A percentile compares a stretch with the other conserved stretches of the same genome.
phyloP scores from a whole-genome alignment of 2,329 filamentous ascomycete genomes.

The Aspergillus awamori region DNA sequence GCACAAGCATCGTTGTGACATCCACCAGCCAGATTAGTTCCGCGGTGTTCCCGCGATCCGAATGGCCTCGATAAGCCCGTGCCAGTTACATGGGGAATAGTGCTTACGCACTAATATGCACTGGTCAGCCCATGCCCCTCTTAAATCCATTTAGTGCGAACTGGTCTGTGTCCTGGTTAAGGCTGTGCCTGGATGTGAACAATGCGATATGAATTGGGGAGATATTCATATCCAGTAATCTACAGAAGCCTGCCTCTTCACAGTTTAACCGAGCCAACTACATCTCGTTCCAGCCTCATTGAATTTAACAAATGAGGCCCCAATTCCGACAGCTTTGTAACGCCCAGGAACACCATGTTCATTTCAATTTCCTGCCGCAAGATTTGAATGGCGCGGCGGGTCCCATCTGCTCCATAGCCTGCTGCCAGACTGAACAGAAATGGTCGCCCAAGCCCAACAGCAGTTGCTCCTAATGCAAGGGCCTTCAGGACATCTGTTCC shows the following conservation, averaged over 20 bases:
- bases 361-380: conserved; percentile 37
- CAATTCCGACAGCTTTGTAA: conserved; percentile 30
- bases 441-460: conserved; percentile 64
- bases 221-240: background rate
- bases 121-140: background rate
- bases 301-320: conserved; percentile 36
- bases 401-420: conserved; percentile 62
- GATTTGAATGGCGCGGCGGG: conserved; percentile 45
- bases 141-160: background rate
- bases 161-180: no score
- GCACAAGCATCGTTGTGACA: background rate
- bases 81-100: background rate
- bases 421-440: conserved; percentile 60
- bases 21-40: background rate
- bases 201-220: background rate
- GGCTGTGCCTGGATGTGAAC: no score
- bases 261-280: conserved; percentile 35
- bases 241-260: conserved; percentile 11
- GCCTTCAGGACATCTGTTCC: conserved; percentile 71
- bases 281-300: conserved; percentile 34
- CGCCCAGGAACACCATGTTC: conserved; percentile 41
- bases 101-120: background rate
- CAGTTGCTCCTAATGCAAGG: conserved; percentile 65
- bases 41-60: background rate
- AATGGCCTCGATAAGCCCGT: background rate